Evolutionary conservation across 768 basidiomycete genomes (phyloP), one percentile per base, ranked within the genome.

Genomic region (Hericium rajendrae): DNA sequence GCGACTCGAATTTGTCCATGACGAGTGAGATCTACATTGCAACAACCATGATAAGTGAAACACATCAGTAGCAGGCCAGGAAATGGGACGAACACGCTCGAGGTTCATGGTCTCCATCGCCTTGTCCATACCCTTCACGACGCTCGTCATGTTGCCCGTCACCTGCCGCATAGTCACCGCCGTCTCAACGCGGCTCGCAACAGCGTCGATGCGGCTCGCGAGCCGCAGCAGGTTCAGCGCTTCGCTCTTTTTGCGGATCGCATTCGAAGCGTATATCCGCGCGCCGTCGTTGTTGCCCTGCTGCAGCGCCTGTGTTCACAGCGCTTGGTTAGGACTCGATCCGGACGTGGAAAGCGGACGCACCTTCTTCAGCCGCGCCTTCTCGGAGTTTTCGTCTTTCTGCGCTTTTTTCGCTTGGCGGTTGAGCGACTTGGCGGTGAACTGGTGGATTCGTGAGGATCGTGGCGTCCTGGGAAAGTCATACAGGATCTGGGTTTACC

Each of bases 51-150:
- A 98, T 91, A 55, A 91, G 72, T 13, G 95, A 95, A 67, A 97
- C 94, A 97, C 24, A 5, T 32, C 8, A 4, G 18, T 9, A 11
- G 16, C 6, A 1, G 28, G 12, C 20, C n/a, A 41, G 59, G 38
- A 40, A 15, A 48, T 10, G 26, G 6, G 11, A 75, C 84, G 67
- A 66, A 97, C 95, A 69, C 87, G 80, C 66, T 99, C 97, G 57
- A 98, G 81, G 75, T 99, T 98, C 97, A 99, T 99, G 72, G 79
- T 88, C 65, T 97, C 89, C 97, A 99, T 98, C 4, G 97, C 97
- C 68, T 88, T 91, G 70, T 99, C 97, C 97, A 99, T 98, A 38
- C 94, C 94, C 66, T 84, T 85, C 48, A 99, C 97, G 2, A 98
- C 97, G 38, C 86, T 86, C 15, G 92, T 86, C 95, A 99, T 97